Conservation (phyloP, 2,329 filamentous ascomycete genomes). For the Neopestalotiopsis sp. region DNA sequence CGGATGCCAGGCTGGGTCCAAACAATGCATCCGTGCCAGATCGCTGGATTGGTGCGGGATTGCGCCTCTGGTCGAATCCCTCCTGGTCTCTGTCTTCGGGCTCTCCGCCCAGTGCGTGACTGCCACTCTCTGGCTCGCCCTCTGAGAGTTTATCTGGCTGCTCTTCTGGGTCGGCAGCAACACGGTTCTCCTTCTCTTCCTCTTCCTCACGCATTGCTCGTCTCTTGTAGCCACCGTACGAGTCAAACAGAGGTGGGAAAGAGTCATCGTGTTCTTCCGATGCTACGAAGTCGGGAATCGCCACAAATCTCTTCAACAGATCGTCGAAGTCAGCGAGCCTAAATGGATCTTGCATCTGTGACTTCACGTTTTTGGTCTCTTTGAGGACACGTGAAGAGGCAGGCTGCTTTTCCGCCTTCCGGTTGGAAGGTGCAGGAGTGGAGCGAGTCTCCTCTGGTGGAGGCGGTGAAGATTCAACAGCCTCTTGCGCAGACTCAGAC, state of each 20-base stretch:
- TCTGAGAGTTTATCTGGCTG: conserved; percentile 59
- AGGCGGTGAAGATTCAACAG: conserved; percentile 35
- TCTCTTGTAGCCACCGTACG: conserved; percentile 80
- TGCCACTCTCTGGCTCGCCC: conserved; percentile 79
- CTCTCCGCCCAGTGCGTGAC: conserved; percentile 88
- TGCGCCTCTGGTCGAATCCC: conserved; percentile 62
- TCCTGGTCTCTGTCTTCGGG: conserved; percentile 77
- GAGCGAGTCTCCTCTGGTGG: conserved; percentile 33
- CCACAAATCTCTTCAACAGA: conserved; percentile 31
- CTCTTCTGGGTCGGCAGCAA: conserved; percentile 54
- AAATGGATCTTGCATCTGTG: conserved; percentile 17
- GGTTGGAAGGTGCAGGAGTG: conserved; percentile 28
- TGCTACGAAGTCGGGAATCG: conserved; percentile 34
- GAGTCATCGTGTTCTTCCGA: conserved; percentile 27
- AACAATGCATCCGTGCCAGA: conserved; percentile 58
- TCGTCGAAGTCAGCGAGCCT: conserved; percentile 27
- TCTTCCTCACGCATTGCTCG: conserved; percentile 78
- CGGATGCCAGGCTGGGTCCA: conserved; percentile 54
- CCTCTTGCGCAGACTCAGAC: conserved; percentile 53
- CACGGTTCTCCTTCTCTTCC: conserved; percentile 45
- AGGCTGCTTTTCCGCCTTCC: conserved; percentile 34
- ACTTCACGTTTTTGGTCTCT: conserved; percentile 21
- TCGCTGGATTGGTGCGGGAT: conserved; percentile 77
- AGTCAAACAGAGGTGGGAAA: conserved; percentile 82
- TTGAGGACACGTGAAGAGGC: conserved; percentile 21